Evolutionary conservation across 495 filamentous ascomycete species (phyloP).

Genomic region (Aspergillus saccharolyticus): DNA sequence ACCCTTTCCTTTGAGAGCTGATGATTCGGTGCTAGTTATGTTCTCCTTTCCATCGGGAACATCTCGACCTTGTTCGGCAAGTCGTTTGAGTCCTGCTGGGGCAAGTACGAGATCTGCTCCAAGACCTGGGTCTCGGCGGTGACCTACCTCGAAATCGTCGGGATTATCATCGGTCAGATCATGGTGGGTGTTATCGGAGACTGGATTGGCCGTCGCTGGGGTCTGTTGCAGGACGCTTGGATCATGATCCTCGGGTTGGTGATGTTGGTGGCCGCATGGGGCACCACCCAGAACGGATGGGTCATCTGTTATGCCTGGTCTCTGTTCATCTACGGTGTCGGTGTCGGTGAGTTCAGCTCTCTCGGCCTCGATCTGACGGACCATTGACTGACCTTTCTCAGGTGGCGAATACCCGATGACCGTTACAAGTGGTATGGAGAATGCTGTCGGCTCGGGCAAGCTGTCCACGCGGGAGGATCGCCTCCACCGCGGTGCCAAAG

Average conservation of each 20-base stretch:
- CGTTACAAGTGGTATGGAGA: slow-evolving; percentile 94
- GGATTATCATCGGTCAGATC: neutral
- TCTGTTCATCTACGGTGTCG: slow-evolving; percentile 85
- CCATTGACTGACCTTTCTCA: slow-evolving; percentile 15
- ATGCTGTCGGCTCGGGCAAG: slow-evolving; percentile 75
- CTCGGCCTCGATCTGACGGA: neutral
- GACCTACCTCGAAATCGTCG: neutral
- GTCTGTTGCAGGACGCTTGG: slow-evolving; percentile 84
- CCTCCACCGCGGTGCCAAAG: slow-evolving; percentile 86
- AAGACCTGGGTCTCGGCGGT: neutral
- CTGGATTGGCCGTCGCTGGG: slow-evolving; percentile 82
- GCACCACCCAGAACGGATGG: slow-evolving; percentile 77
- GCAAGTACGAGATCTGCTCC: neutral
- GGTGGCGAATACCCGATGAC: slow-evolving; percentile 90
- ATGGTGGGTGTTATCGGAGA: neutral
- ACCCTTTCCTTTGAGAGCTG: neutral
- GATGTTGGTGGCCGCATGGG: slow-evolving; percentile 86
- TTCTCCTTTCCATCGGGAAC: slow-evolving; percentile 3
- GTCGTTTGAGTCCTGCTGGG: neutral
- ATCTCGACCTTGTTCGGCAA: slow-evolving; percentile 1
- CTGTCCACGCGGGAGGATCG: slow-evolving; percentile 85
- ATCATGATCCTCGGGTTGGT: slow-evolving; percentile 88
- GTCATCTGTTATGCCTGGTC: slow-evolving; percentile 89
- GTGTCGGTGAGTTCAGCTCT: slow-evolving; percentile 71
- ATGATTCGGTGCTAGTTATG: neutral